phyloP scores from a whole-genome alignment of 176 grass and related monocot genomes.

The Oropetium thomaeum region DNA sequence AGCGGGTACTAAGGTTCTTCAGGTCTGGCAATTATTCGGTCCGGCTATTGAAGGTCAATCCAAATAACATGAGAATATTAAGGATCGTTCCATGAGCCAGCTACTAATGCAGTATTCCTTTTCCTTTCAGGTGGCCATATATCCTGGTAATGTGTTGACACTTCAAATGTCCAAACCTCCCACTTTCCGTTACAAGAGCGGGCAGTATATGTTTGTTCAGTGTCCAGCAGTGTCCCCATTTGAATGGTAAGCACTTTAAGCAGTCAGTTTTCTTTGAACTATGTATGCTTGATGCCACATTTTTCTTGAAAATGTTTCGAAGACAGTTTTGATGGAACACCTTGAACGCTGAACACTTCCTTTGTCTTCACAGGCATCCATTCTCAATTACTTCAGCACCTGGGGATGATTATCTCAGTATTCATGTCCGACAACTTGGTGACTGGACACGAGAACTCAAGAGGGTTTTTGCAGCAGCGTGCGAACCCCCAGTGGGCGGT shows the following conservation, averaged over 20 bases:
- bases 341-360: slow-evolving; percentile 14
- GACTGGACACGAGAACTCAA: slow-evolving; percentile 97
- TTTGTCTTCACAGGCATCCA: slow-evolving; percentile 70
- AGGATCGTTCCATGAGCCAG: slow-evolving; percentile 14
- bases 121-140: slow-evolving; percentile 78
- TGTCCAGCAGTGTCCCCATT: slow-evolving; percentile 94
- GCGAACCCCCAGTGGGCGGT: slow-evolving; percentile 77
- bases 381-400: slow-evolving; percentile 99
- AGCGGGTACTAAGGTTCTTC: slow-evolving; percentile 82
- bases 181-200: slow-evolving; percentile 88
- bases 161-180: slow-evolving; percentile 92
- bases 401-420: slow-evolving; percentile 85
- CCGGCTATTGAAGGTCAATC: slow-evolving; percentile 72
- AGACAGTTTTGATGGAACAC: not conserved
- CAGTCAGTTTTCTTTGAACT: slow-evolving; percentile 1
- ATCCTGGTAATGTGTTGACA: slow-evolving; percentile 94
- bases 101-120: slow-evolving; percentile 21
- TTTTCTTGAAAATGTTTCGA: not conserved
- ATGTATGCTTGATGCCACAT: not conserved
- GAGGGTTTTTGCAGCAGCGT: slow-evolving; percentile 80
- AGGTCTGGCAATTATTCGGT: slow-evolving; percentile 93
- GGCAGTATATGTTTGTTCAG: slow-evolving; percentile 99
- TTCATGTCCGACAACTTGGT: slow-evolving; percentile 94
- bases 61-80: slow-evolving; percentile 22
- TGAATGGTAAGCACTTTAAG: slow-evolving; percentile 65